phyloP scores from a whole-genome alignment of 75 land plant species.

The Cunninghamia lanceolata region DNA sequence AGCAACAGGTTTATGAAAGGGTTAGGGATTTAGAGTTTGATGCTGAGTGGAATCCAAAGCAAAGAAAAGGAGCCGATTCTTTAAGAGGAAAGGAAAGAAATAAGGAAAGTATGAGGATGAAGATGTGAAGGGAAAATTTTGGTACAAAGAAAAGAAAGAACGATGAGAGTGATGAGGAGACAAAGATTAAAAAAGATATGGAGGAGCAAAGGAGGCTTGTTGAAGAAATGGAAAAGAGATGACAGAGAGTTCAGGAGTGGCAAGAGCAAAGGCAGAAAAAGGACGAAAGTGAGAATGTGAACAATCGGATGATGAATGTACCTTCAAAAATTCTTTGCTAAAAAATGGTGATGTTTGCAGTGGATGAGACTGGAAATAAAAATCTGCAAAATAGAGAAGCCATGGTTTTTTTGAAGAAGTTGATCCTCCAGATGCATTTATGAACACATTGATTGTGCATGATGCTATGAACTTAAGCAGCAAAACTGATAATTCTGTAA shows the following conservation, averaged over 20 bases:
- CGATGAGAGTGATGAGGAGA: too few species aligned
- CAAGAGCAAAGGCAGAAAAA: too few species aligned
- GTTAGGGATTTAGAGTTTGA: slow-evolving; percentile 18
- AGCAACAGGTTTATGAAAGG: neutral
- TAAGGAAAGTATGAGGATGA: slow-evolving; percentile 12
- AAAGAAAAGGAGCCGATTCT: neutral
- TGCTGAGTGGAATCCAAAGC: slow-evolving; percentile 20
- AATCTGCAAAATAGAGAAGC: slow-evolving; percentile 13
- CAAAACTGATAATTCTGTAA: too few species aligned
- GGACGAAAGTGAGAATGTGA: slow-evolving; percentile 77
- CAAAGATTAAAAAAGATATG: too few species aligned
- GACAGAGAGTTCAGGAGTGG: too few species aligned
- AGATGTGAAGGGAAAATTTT: too few species aligned
- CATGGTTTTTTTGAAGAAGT: slow-evolving; percentile 47
- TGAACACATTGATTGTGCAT: slow-evolving; percentile 89
- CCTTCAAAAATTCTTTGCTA: slow-evolving; percentile 15
- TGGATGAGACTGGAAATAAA: too few species aligned
- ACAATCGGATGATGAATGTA: slow-evolving; percentile 82
- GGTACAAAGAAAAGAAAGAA: too few species aligned
- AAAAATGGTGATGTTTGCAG: slow-evolving; percentile 44
- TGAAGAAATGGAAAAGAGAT: too few species aligned
- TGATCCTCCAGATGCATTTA: slow-evolving; percentile 96
- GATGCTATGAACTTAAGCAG: slow-evolving; percentile 69
- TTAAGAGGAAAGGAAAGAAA: slow-evolving; percentile 6
- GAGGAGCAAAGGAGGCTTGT: too few species aligned